Percentiles rank a stretch among this genome's conserved stretches.
Evolutionary conservation across 1,139 yeast genomes (phyloP).

Genomic region (Wickerhamomyces sp.): DNA sequence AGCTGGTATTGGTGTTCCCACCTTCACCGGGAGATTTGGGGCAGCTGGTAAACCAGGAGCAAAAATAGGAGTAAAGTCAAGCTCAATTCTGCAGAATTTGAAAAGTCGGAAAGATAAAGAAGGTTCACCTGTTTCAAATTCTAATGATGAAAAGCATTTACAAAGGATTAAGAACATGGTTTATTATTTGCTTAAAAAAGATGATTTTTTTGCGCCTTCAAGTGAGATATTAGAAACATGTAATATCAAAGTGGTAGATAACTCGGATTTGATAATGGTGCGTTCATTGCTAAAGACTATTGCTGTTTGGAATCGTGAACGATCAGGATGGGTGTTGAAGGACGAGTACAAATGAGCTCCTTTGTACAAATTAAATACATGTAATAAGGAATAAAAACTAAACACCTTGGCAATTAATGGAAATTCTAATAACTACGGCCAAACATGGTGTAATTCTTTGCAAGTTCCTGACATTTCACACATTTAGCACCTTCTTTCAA

Average conservation of each 20-base stretch:
- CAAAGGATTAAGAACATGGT: slow-evolving; percentile 35
- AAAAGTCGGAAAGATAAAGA: slow-evolving; percentile 15
- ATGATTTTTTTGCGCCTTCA: slow-evolving; percentile 48
- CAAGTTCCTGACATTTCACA: slow-evolving; percentile 74
- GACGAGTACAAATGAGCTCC: slow-evolving; percentile 36
- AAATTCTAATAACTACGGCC: slow-evolving; percentile 79
- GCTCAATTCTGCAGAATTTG: slow-evolving; percentile 17
- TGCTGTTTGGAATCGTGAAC: slow-evolving; percentile 59
- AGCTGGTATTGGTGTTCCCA: slow-evolving; percentile 76
- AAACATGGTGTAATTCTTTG: slow-evolving; percentile 83
- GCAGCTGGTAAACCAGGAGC: slow-evolving; percentile 52
- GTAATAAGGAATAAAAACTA: neutral
- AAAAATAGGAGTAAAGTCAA: slow-evolving; percentile 9
- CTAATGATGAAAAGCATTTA: slow-evolving; percentile 26
- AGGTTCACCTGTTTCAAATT: neutral
- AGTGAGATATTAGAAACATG: slow-evolving; percentile 51
- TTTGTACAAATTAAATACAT: neutral
- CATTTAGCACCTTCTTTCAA: slow-evolving; percentile 78
- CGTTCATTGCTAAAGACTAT: slow-evolving; percentile 66
- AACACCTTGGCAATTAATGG: neutral
- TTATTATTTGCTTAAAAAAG: slow-evolving; percentile 31
- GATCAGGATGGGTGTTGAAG: slow-evolving; percentile 63
- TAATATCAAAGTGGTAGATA: slow-evolving; percentile 42
- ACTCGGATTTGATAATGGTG: slow-evolving; percentile 56
- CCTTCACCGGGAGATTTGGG: slow-evolving; percentile 96